These are phyloP conservation scores for Pyricularia pennisetigena DNA, from an alignment of 2,329 filamentous ascomycete species.

Conservation along the genomic window DNA sequence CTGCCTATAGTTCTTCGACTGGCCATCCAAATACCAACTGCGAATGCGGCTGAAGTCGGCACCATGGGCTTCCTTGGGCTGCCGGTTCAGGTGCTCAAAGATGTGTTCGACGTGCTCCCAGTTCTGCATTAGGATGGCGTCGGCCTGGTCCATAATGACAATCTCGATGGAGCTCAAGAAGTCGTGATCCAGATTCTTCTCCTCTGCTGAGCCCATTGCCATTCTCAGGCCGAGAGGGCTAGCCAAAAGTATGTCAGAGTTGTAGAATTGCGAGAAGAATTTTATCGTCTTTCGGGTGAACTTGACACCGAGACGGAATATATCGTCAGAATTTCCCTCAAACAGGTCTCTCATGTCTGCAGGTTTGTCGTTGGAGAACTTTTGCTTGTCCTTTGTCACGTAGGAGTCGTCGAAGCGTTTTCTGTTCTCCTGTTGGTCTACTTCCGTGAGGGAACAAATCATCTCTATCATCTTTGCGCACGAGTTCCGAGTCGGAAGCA, in stretches of 20 bases:
- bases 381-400: slow-evolving; percentile 46
- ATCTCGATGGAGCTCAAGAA: slow-evolving; percentile 92
- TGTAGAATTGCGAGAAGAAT: slow-evolving; percentile 92
- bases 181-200: slow-evolving; percentile 60
- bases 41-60: slow-evolving; percentile 90
- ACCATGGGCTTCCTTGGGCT: slow-evolving; percentile 81
- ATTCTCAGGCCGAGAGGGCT: slow-evolving; percentile 84
- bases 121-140: slow-evolving; percentile 93
- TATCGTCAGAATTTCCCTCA: slow-evolving; percentile 91
- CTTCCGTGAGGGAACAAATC: slow-evolving; percentile 65
- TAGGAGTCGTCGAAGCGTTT: slow-evolving; percentile 86
- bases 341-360: slow-evolving; percentile 86
- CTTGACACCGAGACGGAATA: slow-evolving; percentile 92
- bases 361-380: slow-evolving; percentile 64
- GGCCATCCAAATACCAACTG: slow-evolving; percentile 85
- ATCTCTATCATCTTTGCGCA: slow-evolving; percentile 70
- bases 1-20: slow-evolving; percentile 73
- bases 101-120: slow-evolving; percentile 95
- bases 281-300: slow-evolving; percentile 95
- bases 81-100: slow-evolving; percentile 82
- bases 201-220: slow-evolving; percentile 69
- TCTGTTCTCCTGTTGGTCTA: slow-evolving; percentile 90
- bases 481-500: slow-evolving; percentile 81
- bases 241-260: slow-evolving; percentile 87
- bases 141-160: slow-evolving; percentile 81